A percentile compares a stretch with the other conserved stretches of the same genome.
These are phyloP conservation scores for Glonium stellatum DNA, from an alignment of 495 filamentous ascomycete genomes.

Conservation along the genomic window DNA sequence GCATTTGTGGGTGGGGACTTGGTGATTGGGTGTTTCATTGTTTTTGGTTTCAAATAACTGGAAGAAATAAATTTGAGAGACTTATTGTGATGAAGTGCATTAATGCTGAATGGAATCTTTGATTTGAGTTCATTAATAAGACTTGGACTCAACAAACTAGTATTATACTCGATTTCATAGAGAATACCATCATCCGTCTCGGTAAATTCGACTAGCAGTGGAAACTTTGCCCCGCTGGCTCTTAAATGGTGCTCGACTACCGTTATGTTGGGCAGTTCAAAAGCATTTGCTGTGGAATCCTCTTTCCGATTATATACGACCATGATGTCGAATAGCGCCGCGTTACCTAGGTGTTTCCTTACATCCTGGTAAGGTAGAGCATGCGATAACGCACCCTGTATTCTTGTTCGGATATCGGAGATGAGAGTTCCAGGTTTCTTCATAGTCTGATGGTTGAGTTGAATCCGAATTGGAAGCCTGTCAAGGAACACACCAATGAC, in stretches of 20 bases:
- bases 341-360: background rate
- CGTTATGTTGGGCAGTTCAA: background rate
- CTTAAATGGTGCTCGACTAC: background rate
- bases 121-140: background rate
- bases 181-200: constrained; percentile 3
- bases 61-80: background rate
- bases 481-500: constrained; percentile 16
- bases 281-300: background rate
- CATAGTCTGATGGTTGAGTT: background rate
- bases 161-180: constrained; percentile 2
- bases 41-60: background rate
- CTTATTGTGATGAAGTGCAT: background rate
- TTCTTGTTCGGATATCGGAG: background rate
- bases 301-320: constrained; percentile 9
- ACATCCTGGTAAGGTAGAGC: constrained; percentile 8
- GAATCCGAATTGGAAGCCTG: constrained; percentile 10
- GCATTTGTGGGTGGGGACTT: background rate
- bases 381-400: constrained; percentile 3
- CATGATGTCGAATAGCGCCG: constrained; percentile 11
- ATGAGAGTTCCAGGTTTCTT: background rate
- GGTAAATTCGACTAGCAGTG: constrained; percentile 9
- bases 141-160: background rate
- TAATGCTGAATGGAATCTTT: background rate
- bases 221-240: constrained; percentile 11
- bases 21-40: background rate